These are phyloP conservation scores for Trypanosoma avium DNA, from an alignment of 208 protist species.

Conservation along the genomic window DNA sequence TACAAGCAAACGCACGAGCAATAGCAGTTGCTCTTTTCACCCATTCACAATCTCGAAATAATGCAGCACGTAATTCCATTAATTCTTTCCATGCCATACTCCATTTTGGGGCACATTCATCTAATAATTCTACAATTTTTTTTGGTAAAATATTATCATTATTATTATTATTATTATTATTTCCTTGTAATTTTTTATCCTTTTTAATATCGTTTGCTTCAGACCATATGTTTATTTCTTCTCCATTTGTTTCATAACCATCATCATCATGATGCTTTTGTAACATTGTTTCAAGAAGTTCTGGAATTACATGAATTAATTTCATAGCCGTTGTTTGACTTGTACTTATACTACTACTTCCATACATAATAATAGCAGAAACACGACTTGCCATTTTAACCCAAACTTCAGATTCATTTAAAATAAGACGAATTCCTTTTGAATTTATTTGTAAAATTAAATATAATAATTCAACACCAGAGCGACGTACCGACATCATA, in stretches of 20 bases:
- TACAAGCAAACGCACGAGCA: constrained; percentile 45
- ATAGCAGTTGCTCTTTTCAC: constrained; percentile 49
- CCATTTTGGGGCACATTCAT: constrained; percentile 54
- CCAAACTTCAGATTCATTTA: constrained; percentile 16
- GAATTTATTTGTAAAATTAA: constrained; percentile 36
- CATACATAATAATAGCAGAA: constrained; percentile 39
- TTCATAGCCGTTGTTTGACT: constrained; percentile 6
- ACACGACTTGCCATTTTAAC: constrained; percentile 56
- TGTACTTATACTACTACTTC: not conserved
- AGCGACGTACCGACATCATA: constrained; percentile 50
- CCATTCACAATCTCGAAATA: constrained; percentile 55
- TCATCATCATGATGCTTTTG: not conserved
- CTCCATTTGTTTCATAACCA: not conserved
- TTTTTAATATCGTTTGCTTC: no score
- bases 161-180: not conserved
- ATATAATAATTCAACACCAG: constrained; percentile 57
- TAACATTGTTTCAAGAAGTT: constrained; percentile 40
- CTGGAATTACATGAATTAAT: constrained; percentile 43
- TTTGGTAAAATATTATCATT: constrained; percentile 3
- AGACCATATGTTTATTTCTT: no score
- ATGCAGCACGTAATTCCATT: constrained; percentile 58
- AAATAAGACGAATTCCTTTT: constrained; percentile 11
- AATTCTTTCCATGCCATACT: constrained; percentile 68
- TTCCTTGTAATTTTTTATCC: no score
- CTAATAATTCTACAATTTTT: constrained; percentile 45